Evolutionary conservation across 768 basidiomycete species (phyloP).

Genomic region (Gloeostereum incarnatum): DNA sequence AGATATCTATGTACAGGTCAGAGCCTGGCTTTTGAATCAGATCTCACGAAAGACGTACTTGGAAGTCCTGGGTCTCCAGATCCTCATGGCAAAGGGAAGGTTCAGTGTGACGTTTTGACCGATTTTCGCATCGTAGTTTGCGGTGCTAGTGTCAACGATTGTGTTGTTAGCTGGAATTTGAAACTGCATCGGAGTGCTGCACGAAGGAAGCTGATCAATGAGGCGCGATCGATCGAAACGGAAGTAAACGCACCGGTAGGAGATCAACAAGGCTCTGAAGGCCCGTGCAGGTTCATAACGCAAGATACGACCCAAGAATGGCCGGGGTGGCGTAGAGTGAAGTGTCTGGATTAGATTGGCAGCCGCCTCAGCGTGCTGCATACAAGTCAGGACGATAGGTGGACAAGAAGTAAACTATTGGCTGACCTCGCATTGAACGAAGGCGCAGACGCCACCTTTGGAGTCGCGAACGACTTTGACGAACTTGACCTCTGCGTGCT

Average conservation of each 20-base stretch:
- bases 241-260: slow-evolving; percentile 46
- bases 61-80: slow-evolving; percentile 41
- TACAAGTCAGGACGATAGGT: slow-evolving; percentile 7
- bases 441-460: slow-evolving; percentile 75
- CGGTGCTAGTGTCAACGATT: slow-evolving; percentile 6
- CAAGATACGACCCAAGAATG: slow-evolving; percentile 62
- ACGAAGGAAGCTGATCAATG: too few relatives aligned
- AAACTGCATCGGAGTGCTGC: slow-evolving; percentile 30
- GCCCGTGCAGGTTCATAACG: slow-evolving; percentile 77
- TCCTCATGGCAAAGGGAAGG: slow-evolving; percentile 51
- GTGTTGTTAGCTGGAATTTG: slow-evolving; percentile 12
- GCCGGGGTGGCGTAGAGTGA: slow-evolving; percentile 43
- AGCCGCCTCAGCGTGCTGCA: slow-evolving; percentile 50
- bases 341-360: slow-evolving; percentile 50
- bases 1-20: slow-evolving; percentile 18
- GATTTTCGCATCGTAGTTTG: slow-evolving; percentile 9
- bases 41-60: slow-evolving; percentile 28
- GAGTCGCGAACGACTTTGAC: slow-evolving; percentile 68
- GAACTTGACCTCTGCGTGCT: slow-evolving; percentile 53
- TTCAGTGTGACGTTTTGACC: slow-evolving; percentile 30
- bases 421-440: slow-evolving; percentile 76
- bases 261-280: slow-evolving; percentile 63
- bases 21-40: neutral
- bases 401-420: slow-evolving; percentile 4
- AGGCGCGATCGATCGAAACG: too few relatives aligned